These are phyloP conservation scores for Xylariaceae sp. DNA, from an alignment of 2,329 filamentous ascomycete species.

Conservation along the genomic window DNA sequence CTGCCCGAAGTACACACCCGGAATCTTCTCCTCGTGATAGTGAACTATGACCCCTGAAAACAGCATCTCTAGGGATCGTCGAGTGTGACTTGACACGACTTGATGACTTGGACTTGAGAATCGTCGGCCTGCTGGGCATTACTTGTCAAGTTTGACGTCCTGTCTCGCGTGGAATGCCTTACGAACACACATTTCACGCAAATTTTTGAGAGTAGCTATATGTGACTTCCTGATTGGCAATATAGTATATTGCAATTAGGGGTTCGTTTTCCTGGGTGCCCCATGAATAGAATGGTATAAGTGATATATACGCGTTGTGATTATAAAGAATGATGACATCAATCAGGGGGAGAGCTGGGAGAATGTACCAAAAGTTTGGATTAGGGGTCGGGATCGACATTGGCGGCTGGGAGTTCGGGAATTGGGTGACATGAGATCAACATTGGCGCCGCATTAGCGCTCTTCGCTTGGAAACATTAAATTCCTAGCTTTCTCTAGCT, in stretches of 20 bases:
- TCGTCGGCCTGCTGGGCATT: too few species aligned
- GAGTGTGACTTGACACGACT: too few species aligned
- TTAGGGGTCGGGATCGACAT: constrained; percentile 27
- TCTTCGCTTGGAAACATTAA: constrained; percentile 31
- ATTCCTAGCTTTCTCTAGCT: constrained; percentile 23
- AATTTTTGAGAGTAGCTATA: too few species aligned
- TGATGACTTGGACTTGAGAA: too few species aligned
- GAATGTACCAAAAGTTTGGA: constrained; percentile 24
- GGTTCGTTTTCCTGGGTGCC: neutral
- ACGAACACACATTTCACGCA: too few species aligned
- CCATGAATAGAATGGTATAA: constrained; percentile 7
- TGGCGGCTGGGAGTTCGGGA: constrained; percentile 27
- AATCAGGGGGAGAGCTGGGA: constrained; percentile 21
- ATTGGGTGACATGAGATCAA: constrained; percentile 33
- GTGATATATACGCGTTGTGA: constrained; percentile 9
- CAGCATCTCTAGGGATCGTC: neutral
- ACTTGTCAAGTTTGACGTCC: too few species aligned
- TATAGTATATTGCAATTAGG: too few species aligned
- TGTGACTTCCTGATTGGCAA: too few species aligned
- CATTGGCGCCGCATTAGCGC: constrained; percentile 33
- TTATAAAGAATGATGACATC: constrained; percentile 24
- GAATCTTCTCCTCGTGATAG: neutral
- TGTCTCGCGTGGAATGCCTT: too few species aligned
- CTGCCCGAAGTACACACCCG: neutral
- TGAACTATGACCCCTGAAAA: neutral